Evolutionary conservation across 2,329 filamentous ascomycete species (phyloP), one percentile per base, ranked within the genome.

Genomic region (Sphaerulina musiva): DNA sequence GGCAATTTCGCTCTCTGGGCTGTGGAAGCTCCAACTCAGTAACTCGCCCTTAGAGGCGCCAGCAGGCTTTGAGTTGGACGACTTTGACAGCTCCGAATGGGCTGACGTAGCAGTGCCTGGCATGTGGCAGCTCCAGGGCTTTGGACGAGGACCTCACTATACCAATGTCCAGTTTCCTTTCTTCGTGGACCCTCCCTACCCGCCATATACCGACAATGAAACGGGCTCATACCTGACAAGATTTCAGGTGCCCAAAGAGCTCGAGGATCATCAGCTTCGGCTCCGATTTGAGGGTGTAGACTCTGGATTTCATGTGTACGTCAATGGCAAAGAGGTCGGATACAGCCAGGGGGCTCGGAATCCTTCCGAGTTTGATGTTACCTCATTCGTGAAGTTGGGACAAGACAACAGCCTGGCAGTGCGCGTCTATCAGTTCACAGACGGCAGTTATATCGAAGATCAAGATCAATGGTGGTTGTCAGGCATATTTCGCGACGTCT

Each of bases 261-360:
- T 70, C 72, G 70, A 72, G n/a, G 72, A 70, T 8, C 65, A 70
- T 42, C 82, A 86, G 59, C 69, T 87, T 14, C 75, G 83, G 12
- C 70, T 88, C 20, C 74, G 85, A 9, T 88, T 87, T 56, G 85
- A 88, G 51, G 85, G 85, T 1, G 84, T 88, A 0, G 85, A 88
- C 62, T 84, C 82, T 62, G 81, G 84, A 0, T 88, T 84, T 62
- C 83, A 87, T 66, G 70, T 87, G 9, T 87, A 79, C 77, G 70
- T 88, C 6, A 88, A 88, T 59, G 82, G 82, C 0, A 65, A 72
- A 12, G 70, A 82, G 36, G 72, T 87, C 2, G 85, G 85, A 2
- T 88, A 87, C 62, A 80, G 80, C 31, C 84, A 88, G 63, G 85
- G 85, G 0, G 80, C 80, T 8, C 75, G 85, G 38, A 88, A 88